These are phyloP conservation scores for Wallacemonas sp. DNA, from an alignment of 208 protist species.

Conservation along the genomic window DNA sequence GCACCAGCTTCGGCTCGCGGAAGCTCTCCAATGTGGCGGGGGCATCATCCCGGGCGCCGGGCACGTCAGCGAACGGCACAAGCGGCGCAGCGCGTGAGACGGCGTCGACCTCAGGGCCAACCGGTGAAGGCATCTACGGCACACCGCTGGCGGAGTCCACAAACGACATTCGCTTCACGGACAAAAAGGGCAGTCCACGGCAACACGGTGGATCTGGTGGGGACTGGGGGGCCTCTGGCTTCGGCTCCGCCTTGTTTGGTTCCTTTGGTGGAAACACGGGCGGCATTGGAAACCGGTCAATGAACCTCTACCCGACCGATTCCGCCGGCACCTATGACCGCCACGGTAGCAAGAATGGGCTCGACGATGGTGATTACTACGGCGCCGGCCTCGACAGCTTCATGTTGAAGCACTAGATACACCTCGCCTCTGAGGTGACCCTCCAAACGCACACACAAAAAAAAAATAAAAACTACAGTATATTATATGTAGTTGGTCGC, in stretches of 20 bases:
- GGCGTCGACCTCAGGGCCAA: no score
- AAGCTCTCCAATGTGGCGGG: background rate
- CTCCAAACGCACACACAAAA: background rate
- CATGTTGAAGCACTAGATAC: no score
- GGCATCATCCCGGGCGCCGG: no score
- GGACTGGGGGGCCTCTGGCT: background rate
- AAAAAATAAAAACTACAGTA: background rate
- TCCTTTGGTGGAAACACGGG: background rate
- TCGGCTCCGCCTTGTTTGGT: conserved; percentile 7
- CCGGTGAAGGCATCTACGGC: background rate
- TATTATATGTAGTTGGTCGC: no score
- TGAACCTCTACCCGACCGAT: background rate
- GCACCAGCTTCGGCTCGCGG: background rate
- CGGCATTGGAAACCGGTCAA: background rate
- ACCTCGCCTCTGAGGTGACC: background rate
- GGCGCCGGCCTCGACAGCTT: conserved; percentile 6
- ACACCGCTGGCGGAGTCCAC: background rate
- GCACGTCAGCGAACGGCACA: no score
- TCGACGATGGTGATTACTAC: background rate
- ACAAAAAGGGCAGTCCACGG: background rate
- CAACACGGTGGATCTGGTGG: background rate
- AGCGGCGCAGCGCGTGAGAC: no score
- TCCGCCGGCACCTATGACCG: background rate
- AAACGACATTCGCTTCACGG: background rate
- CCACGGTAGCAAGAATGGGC: background rate